Conservation (phyloP, 164 flowering plant species). For the Magnolia changhungtana region DNA sequence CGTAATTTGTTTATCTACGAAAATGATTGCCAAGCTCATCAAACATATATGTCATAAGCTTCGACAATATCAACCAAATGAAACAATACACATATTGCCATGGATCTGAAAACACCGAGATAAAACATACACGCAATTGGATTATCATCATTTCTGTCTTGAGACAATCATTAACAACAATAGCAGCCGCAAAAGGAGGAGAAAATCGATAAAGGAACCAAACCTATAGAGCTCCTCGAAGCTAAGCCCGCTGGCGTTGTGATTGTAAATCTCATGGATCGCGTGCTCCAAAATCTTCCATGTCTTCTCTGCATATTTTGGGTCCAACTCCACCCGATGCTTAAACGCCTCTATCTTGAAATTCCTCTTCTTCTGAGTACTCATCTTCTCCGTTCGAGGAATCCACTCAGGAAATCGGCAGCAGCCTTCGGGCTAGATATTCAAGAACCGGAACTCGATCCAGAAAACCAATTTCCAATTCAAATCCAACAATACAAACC, state of each 20-base stretch:
- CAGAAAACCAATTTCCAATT: background rate
- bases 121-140: no score
- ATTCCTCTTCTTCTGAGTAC: conserved; percentile 72
- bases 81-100: no score
- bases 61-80: no score
- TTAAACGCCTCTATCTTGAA: conserved; percentile 90
- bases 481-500: background rate
- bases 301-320: conserved; percentile 89
- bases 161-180: background rate
- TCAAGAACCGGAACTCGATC: background rate
- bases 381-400: conserved; percentile 34
- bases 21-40: no score
- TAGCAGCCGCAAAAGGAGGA: background rate
- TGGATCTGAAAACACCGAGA: no score
- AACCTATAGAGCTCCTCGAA: conserved; percentile 94
- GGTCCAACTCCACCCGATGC: conserved; percentile 87
- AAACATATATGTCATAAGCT: no score
- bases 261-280: conserved; percentile 92
- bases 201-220: background rate
- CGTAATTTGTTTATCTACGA: no score
- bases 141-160: background rate
- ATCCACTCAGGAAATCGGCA: no score
- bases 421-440: no score
- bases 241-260: conserved; percentile 91
- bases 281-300: conserved; percentile 95